Evolutionary conservation across 169 alveolate species (phyloP), one percentile per base, ranked within the genome.

Genomic region (Eimeria necatrix): DNA sequence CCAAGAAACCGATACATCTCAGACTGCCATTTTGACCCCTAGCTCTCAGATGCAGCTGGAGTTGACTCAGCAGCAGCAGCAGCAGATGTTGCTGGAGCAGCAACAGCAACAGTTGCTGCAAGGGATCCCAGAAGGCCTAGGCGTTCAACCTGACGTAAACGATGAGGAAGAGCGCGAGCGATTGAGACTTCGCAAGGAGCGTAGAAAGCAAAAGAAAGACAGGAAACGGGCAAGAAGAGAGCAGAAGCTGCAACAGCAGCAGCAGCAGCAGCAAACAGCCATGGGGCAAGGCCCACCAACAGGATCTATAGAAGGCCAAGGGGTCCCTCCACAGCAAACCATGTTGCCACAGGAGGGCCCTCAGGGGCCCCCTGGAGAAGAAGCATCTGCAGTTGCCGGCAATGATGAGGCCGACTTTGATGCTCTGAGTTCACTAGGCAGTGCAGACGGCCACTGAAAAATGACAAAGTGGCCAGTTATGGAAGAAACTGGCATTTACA

Each of bases 161-260:
- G 91, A 83, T 24, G 91, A 71, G 14, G 91, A 83, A 52, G 91
- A 83, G 51, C 71, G 91, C 71, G 91, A 83, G 76, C 91, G 91
- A 22, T 51, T 83, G 91, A 71, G 91, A 16, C 91, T 83, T 53
- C 91, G 91, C 22, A 83, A 83, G 74, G 91, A 83, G 24, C 20
- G 60, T 18, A 51, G 91, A 52, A 51, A 56, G 48, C 91, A 83
- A 24, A 83, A 83, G 74, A 83, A 83, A 56, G 91, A 83, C 74
- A 83, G 91, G 74, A 83, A 83, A 26, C 60, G 91, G 4, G 91
- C 91, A 3, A 14, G 91, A 8, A 83, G 91, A 52, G 91, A 83
- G 32, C 91, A 83, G 10, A 83, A 56, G 20, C 51, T 83, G 20
- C 78, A 68, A 24, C 78, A 68, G 78, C 91, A 83, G 91, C 91